Conservation (phyloP, 441 rosid species). For the Viola pubescens region DNA sequence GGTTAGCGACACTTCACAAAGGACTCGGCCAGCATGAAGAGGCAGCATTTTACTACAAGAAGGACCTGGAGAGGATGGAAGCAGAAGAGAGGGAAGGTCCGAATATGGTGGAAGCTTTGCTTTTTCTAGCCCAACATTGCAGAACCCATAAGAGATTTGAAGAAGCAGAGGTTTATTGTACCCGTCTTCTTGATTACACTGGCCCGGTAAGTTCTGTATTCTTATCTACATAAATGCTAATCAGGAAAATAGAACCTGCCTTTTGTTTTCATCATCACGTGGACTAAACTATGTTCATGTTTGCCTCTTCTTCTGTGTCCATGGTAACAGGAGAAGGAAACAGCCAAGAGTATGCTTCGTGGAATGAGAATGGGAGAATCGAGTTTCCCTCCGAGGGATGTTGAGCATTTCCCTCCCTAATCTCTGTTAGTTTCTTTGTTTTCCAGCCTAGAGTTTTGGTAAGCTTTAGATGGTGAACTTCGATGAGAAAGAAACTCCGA, state of each 20-base stretch:
- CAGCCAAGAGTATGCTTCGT: slow-evolving; percentile 70
- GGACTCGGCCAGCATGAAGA: slow-evolving; percentile 70
- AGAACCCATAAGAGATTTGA: slow-evolving; percentile 60
- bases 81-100: slow-evolving; percentile 90
- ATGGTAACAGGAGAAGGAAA: slow-evolving; percentile 73
- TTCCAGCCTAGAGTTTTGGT: too few species aligned
- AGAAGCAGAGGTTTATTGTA: slow-evolving; percentile 87
- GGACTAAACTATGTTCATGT: not conserved
- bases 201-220: slow-evolving; percentile 58
- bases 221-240: too few species aligned
- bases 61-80: slow-evolving; percentile 88
- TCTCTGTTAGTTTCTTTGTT: not conserved
- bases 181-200: slow-evolving; percentile 78
- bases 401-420: slow-evolving; percentile 69
- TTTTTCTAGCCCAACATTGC: slow-evolving; percentile 65
- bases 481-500: too few species aligned
- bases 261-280: not conserved
- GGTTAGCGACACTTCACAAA: slow-evolving; percentile 66
- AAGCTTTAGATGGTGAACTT: too few species aligned
- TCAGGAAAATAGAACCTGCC: not conserved
- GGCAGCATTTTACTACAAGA: slow-evolving; percentile 79
- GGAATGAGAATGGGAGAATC: slow-evolving; percentile 57
- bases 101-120: slow-evolving; percentile 77
- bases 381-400: slow-evolving; percentile 59
- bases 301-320: slow-evolving; percentile 7